phyloP scores from a whole-genome alignment of 768 basidiomycete species.

The Amanita exitialis region DNA sequence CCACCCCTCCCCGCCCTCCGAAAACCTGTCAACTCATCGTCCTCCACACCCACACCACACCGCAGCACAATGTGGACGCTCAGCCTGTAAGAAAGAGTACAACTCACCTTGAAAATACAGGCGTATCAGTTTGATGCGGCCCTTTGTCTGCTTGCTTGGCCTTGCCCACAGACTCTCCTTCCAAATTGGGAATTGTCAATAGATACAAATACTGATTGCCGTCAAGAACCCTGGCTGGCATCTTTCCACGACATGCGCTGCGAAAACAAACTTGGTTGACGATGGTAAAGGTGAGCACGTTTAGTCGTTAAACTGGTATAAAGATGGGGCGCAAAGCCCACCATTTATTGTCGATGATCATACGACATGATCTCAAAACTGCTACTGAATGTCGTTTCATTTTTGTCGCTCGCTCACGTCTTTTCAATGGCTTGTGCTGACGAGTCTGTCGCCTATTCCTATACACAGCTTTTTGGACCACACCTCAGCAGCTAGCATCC shows the following conservation, averaged over 20 bases:
- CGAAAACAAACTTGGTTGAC: not conserved
- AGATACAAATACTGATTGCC: not conserved
- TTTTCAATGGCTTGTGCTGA: not conserved
- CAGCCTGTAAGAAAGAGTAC: constrained; percentile 14
- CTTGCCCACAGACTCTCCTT: no score
- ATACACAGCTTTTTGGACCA: no score
- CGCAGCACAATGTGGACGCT: constrained; percentile 7
- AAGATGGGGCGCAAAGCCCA: not conserved
- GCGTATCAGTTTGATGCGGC: constrained; percentile 32
- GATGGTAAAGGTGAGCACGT: no score
- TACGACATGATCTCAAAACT: not conserved
- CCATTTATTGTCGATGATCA: constrained; percentile 4
- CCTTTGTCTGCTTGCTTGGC: constrained; percentile 2
- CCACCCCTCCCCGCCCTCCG: constrained; percentile 20
- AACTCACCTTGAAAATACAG: constrained; percentile 58
- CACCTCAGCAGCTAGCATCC: no score
- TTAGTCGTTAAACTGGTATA: not conserved
- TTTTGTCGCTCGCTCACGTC: not conserved
- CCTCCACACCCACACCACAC: not conserved
- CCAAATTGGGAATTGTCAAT: not conserved
- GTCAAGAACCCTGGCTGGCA: not conserved
- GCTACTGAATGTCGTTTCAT: not conserved
- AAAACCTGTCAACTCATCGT: constrained; percentile 7
- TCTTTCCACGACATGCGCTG: no score
- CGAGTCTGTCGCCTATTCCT: not conserved